These are phyloP conservation scores for Botrytis byssoidea DNA, from an alignment of 2,329 filamentous ascomycete species.

Conservation along the genomic window DNA sequence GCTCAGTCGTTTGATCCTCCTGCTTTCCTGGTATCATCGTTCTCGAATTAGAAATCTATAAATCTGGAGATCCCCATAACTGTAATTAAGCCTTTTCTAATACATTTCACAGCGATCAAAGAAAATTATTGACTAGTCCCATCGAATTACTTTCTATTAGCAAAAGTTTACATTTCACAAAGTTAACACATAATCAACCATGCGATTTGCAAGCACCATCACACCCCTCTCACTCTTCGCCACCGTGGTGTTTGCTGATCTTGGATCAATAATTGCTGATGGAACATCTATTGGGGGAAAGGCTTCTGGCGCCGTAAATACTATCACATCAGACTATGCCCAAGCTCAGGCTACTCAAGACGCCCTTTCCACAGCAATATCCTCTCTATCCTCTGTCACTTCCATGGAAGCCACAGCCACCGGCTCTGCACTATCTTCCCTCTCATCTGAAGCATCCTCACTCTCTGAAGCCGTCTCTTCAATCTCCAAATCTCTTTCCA, in stretches of 20 bases:
- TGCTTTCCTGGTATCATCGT: neutral
- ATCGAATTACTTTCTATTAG: neutral
- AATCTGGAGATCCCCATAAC: neutral
- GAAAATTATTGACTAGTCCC: too few species aligned
- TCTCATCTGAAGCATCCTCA: slow-evolving; percentile 3
- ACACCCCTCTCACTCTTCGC: slow-evolving; percentile 5
- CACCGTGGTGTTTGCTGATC: neutral
- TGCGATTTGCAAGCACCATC: slow-evolving; percentile 5
- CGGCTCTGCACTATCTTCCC: neutral
- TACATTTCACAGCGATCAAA: neutral
- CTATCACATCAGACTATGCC: slow-evolving; percentile 1
- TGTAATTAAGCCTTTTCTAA: neutral
- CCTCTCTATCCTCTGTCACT: neutral
- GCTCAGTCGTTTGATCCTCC: slow-evolving; percentile 8
- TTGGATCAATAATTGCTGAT: neutral
- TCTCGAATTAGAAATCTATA: neutral
- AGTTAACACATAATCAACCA: neutral
- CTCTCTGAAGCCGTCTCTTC: neutral
- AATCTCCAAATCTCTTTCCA: slow-evolving; percentile 5
- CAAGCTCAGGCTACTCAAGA: slow-evolving; percentile 5
- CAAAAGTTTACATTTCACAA: neutral
- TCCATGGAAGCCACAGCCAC: slow-evolving; percentile 6
- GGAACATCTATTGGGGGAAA: neutral
- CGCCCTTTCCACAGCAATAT: slow-evolving; percentile 3
- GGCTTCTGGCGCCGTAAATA: neutral